phyloP scores from a whole-genome alignment of 108 stramenopile genomes.

The Nannochloropsis salina region DNA sequence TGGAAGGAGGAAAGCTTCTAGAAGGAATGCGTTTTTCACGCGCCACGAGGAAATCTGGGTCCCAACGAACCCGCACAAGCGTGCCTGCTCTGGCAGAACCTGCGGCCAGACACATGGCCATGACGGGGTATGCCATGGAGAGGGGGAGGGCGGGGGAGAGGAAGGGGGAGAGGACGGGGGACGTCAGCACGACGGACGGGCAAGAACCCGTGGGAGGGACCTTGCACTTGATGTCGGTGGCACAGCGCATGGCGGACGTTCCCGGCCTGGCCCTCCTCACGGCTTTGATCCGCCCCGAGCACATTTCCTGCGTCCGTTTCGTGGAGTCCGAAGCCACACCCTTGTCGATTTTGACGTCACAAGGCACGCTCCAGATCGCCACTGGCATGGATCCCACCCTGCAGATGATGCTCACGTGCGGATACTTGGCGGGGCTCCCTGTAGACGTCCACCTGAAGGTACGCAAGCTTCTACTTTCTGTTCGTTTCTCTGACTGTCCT shows the following conservation, averaged over 20 bases:
- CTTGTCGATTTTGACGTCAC: constrained; percentile 9
- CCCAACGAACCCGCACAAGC: background rate
- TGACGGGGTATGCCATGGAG: background rate
- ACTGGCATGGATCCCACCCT: constrained; percentile 4
- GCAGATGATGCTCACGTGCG: constrained; percentile 4
- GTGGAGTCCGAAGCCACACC: constrained; percentile 11
- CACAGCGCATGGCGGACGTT: constrained; percentile 19
- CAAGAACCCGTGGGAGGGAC: background rate
- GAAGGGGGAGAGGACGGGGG: background rate
- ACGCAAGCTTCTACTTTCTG: no score
- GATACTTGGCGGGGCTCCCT: background rate
- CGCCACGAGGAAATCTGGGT: background rate
- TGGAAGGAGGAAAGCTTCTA: background rate
- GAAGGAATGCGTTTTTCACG: background rate
- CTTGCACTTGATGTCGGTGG: background rate
- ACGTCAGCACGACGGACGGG: background rate
- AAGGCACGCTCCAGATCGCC: background rate
- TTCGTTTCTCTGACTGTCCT: no score
- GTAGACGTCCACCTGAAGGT: background rate
- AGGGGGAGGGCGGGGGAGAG: background rate
- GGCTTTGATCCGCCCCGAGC: background rate
- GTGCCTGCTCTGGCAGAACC: background rate
- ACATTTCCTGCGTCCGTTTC: background rate
- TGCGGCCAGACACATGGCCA: background rate
- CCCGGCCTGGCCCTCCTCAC: background rate